A percentile compares a stretch with the other conserved stretches of the same genome.
Conservation (phyloP, 495 filamentous ascomycete genomes). For the Annulohypoxylon moriforme region DNA sequence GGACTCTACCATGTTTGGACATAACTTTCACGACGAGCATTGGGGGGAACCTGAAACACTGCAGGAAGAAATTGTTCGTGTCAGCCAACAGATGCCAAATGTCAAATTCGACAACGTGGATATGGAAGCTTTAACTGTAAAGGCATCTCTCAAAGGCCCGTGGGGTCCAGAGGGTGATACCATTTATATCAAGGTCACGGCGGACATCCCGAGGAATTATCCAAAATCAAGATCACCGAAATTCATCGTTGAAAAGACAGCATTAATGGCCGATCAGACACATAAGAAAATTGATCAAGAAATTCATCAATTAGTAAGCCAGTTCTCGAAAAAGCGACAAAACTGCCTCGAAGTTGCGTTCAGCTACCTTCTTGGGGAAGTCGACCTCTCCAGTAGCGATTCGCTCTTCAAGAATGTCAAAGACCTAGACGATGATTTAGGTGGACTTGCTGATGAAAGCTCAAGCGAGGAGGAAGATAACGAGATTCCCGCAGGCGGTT, state of each 20-base stretch:
- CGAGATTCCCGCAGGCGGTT: slow-evolving; percentile 64
- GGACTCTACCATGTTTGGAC: slow-evolving; percentile 59
- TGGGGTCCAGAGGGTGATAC: slow-evolving; percentile 79
- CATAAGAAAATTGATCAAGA: slow-evolving; percentile 72
- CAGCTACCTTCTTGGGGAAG: slow-evolving; percentile 86
- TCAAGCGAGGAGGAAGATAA: slow-evolving; percentile 90
- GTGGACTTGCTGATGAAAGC: slow-evolving; percentile 68
- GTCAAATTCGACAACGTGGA: slow-evolving; percentile 89
- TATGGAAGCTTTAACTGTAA: slow-evolving; percentile 75
- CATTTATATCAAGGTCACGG: slow-evolving; percentile 80
- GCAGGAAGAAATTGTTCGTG: slow-evolving; percentile 87
- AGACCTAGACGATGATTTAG: slow-evolving; percentile 71
- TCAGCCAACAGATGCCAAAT: slow-evolving; percentile 83
- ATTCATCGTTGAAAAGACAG: slow-evolving; percentile 81
- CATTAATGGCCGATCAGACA: slow-evolving; percentile 77
- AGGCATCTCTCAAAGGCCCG: slow-evolving; percentile 84
- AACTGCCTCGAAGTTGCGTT: slow-evolving; percentile 86
- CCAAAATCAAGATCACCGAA: slow-evolving; percentile 72
- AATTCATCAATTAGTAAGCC: slow-evolving; percentile 74
- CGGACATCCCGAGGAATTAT: slow-evolving; percentile 83
- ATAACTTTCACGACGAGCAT: slow-evolving; percentile 57
- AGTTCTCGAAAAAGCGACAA: slow-evolving; percentile 73
- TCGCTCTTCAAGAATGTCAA: slow-evolving; percentile 72
- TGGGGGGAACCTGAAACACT: slow-evolving; percentile 85
- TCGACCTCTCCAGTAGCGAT: slow-evolving; percentile 77